phyloP scores from a whole-genome alignment of 2,329 filamentous ascomycete species.

The Talaromyces atroroseus region DNA sequence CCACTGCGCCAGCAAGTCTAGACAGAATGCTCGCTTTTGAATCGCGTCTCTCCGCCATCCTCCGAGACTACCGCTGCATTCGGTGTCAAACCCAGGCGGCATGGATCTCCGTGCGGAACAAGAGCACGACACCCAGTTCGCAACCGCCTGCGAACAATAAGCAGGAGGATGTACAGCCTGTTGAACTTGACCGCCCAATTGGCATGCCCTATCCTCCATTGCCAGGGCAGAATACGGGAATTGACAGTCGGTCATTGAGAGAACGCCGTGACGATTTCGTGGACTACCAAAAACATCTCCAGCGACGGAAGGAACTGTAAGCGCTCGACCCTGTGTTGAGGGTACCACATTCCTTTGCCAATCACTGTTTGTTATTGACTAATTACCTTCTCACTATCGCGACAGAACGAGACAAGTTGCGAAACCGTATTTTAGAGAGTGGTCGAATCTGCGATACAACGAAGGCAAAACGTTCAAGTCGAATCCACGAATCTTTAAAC shows the following conservation, averaged over 20 bases:
- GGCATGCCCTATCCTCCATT: conserved; percentile 70
- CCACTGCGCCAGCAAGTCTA: not conserved
- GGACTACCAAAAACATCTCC: conserved; percentile 77
- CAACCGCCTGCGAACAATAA: conserved; percentile 5
- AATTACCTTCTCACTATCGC: not conserved
- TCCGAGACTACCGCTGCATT: conserved; percentile 28
- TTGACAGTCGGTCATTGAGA: conserved; percentile 61
- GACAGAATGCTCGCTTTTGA: conserved; percentile 18
- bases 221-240: conserved; percentile 74
- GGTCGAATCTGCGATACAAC: conserved; percentile 74
- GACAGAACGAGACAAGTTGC: conserved; percentile 66
- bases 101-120: conserved; percentile 19
- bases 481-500: conserved; percentile 76
- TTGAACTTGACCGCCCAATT: conserved; percentile 65
- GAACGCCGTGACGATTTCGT: conserved; percentile 75
- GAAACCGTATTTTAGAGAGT: conserved; percentile 94
- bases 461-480: conserved; percentile 89
- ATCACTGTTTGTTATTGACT: not conserved
- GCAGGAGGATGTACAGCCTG: conserved; percentile 46
- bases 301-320: conserved; percentile 69
- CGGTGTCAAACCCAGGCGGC: conserved; percentile 31
- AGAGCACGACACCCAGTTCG: conserved; percentile 13
- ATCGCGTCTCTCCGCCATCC: conserved; percentile 16
- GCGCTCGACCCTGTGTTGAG: conserved; percentile 16
- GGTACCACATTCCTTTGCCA: too few relatives aligned